A percentile compares a stretch with the other conserved stretches of the same genome.
Conservation (phyloP, 257 asterid species). For the Jaltomata sinuosa region DNA sequence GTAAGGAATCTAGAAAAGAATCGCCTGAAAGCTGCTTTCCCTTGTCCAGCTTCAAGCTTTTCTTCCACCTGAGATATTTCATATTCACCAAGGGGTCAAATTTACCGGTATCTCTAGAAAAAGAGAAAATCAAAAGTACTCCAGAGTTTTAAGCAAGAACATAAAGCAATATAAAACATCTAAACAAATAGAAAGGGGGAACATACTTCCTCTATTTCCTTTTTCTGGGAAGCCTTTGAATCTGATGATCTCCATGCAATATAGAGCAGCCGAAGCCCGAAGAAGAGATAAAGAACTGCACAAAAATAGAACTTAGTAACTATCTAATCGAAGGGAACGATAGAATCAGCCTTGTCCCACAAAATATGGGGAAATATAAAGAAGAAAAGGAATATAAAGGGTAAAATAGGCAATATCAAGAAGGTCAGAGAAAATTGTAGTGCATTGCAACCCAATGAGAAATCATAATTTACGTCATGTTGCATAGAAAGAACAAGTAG, state of each 20-base stretch:
- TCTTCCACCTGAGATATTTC: conserved; percentile 56
- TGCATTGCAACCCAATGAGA: background rate
- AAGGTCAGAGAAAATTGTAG: background rate
- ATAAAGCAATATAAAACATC: background rate
- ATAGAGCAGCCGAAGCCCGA: conserved; percentile 86
- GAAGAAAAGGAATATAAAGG: background rate
- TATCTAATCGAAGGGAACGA: background rate
- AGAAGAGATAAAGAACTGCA: conserved; percentile 90
- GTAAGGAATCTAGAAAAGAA: conserved; percentile 80
- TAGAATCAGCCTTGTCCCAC: background rate
- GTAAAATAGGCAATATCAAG: background rate
- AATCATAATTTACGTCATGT: background rate
- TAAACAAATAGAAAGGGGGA: background rate
- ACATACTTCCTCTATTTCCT: conserved; percentile 90
- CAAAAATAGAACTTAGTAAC: background rate
- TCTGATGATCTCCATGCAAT: conserved; percentile 86
- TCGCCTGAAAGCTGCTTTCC: conserved; percentile 61
- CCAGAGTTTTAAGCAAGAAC: background rate
- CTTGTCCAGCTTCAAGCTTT: conserved; percentile 82
- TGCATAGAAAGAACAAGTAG: background rate
- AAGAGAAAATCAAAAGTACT: background rate
- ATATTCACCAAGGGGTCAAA: background rate
- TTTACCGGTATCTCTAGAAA: background rate
- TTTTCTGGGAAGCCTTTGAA: conserved; percentile 82
- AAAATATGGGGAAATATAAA: background rate